Evolutionary conservation across 139 green algal genomes (phyloP).

Genomic region (Mychonastes homosphaera): DNA sequence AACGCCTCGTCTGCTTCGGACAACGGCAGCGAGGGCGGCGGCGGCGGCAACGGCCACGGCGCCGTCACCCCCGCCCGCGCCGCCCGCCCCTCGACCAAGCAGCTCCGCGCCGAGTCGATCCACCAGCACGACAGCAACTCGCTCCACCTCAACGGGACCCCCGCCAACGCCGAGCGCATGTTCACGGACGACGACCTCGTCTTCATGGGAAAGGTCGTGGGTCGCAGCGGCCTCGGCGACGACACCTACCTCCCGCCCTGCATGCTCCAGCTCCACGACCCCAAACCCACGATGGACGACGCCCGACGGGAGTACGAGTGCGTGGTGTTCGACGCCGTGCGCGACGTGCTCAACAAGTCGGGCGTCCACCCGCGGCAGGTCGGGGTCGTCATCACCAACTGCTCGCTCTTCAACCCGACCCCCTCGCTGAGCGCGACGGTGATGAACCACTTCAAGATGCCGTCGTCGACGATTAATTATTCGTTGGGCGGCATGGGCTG

Average conservation of each 20-base stretch:
- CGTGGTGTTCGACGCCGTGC: constrained; percentile 59
- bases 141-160: no score
- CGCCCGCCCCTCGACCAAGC: no score
- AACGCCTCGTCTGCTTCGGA: no score
- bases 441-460: constrained; percentile 63
- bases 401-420: constrained; percentile 93
- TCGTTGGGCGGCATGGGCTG: constrained; percentile 91
- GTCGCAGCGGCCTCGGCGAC: constrained; percentile 73
- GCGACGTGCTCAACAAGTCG: constrained; percentile 52
- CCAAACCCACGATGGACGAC: no score
- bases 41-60: no score
- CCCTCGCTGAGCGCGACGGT: constrained; percentile 88
- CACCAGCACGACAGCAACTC: no score
- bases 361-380: constrained; percentile 46
- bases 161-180: no score
- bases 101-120: no score
- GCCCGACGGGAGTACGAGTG: constrained; percentile 80
- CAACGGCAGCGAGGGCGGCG: no score
- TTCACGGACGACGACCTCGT: constrained; percentile 68
- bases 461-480: constrained; percentile 77
- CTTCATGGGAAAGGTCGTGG: constrained; percentile 89
- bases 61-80: no score
- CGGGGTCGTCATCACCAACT: constrained; percentile 93
- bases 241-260: constrained; percentile 84
- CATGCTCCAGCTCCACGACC: constrained; percentile 53